phyloP scores from a whole-genome alignment of 768 basidiomycete genomes.

The Hericium erinaceus region DNA sequence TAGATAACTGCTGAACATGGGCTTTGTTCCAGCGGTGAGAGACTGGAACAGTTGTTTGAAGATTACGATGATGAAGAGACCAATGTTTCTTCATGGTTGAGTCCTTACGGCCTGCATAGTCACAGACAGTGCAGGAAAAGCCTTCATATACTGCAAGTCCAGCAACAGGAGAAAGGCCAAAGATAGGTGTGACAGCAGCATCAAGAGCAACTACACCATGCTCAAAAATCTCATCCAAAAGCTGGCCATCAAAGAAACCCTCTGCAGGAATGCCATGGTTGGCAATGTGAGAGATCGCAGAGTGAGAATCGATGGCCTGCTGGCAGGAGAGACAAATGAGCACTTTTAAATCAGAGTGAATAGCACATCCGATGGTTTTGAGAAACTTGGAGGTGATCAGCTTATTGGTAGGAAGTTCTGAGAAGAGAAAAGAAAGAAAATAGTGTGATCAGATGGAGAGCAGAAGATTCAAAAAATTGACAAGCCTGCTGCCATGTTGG shows the following conservation, averaged over 20 bases:
- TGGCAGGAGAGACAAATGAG: not conserved
- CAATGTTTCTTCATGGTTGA: too few relatives aligned
- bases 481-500: too few relatives aligned
- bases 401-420: too few relatives aligned
- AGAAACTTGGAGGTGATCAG: not conserved
- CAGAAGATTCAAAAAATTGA: too few relatives aligned
- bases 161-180: not conserved
- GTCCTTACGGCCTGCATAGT: too few relatives aligned
- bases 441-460: too few relatives aligned
- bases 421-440: too few relatives aligned
- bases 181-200: not conserved
- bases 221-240: not conserved
- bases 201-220: not conserved
- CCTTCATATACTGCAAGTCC: not conserved
- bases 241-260: not conserved
- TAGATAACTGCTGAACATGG: not conserved
- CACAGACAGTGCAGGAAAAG: too few relatives aligned
- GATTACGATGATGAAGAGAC: too few relatives aligned
- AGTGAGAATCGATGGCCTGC: not conserved
- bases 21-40: not conserved
- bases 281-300: not conserved
- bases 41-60: too few relatives aligned
- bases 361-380: not conserved
- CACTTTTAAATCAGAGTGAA: not conserved
- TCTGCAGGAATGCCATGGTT: not conserved